These are phyloP conservation scores for Salix suchowensis DNA, from an alignment of 345 rosid species.

Conservation along the genomic window DNA sequence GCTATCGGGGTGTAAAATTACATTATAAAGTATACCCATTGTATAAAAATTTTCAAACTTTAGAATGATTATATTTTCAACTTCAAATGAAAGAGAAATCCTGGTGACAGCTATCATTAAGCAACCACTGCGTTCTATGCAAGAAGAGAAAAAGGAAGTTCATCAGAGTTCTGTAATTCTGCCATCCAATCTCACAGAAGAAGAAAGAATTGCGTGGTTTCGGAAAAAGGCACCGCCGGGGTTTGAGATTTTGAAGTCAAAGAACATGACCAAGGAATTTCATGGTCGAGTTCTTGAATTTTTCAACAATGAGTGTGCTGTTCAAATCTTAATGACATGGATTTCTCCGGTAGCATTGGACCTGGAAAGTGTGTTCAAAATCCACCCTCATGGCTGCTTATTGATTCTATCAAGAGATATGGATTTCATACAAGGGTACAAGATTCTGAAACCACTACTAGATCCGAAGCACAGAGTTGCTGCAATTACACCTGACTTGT, in stretches of 20 bases:
- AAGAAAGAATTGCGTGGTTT: constrained; percentile 49
- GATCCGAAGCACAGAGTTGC: constrained; percentile 44
- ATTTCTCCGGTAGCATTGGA: constrained; percentile 53
- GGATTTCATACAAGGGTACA: constrained; percentile 51
- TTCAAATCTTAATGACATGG: constrained; percentile 82
- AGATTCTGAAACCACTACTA: constrained; percentile 48
- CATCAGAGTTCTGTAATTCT: constrained; percentile 36
- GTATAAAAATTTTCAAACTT: too few relatives aligned
- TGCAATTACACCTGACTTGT: constrained; percentile 53
- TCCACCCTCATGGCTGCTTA: constrained; percentile 62
- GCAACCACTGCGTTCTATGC: constrained; percentile 25
- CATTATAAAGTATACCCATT: too few relatives aligned
- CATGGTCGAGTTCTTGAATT: constrained; percentile 47
- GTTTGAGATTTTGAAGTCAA: constrained; percentile 49
- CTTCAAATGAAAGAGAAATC: constrained; percentile 4
- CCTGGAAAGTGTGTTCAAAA: constrained; percentile 56
- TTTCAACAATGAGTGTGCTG: constrained; percentile 43
- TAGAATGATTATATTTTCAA: too few relatives aligned
- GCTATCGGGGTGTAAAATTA: too few relatives aligned
- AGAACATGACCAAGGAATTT: constrained; percentile 39
- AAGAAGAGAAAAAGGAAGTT: constrained; percentile 21
- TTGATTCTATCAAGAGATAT: constrained; percentile 59
- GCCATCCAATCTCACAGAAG: constrained; percentile 41
- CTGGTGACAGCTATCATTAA: constrained; percentile 15
- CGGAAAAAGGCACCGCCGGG: constrained; percentile 29